Conservation (phyloP, 2,329 filamentous ascomycete species). For the Fusarium beomiforme region DNA sequence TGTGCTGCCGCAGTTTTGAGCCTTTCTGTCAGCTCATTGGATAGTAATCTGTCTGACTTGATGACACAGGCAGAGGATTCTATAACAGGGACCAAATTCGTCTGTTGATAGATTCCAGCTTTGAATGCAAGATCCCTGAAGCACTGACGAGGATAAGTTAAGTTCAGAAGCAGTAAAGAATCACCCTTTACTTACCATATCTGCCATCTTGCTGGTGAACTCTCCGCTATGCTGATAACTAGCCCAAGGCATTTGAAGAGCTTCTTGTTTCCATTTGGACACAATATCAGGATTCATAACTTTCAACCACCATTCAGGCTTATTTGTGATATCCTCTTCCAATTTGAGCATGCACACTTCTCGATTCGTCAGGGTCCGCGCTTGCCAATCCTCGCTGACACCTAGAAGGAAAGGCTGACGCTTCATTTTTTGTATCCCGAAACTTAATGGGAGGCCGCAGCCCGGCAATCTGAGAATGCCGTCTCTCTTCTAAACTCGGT, state of each 20-base stretch:
- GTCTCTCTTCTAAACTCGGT: neutral
- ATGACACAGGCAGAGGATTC: neutral
- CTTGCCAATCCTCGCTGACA: neutral
- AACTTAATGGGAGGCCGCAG: neutral
- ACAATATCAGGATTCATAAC: conserved; percentile 28
- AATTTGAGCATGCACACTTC: conserved; percentile 50
- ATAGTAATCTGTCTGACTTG: neutral
- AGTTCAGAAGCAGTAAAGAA: no score
- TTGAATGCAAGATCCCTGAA: neutral
- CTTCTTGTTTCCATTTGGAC: neutral
- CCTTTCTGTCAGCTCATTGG: neutral
- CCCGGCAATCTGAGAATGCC: neutral
- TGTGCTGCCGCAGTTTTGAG: neutral
- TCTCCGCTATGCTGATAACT: neutral
- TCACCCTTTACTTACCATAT: neutral
- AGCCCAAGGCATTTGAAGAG: neutral
- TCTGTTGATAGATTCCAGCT: neutral
- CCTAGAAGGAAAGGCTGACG: neutral
- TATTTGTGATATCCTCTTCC: conserved; percentile 51
- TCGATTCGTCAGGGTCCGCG: conserved; percentile 31
- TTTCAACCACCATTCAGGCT: conserved; percentile 49
- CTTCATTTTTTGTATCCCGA: neutral
- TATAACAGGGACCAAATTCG: neutral
- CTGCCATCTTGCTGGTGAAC: neutral
- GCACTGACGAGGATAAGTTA: neutral